phyloP scores from a whole-genome alignment of 2,329 filamentous ascomycete species.

The Exserohilum turcica region DNA sequence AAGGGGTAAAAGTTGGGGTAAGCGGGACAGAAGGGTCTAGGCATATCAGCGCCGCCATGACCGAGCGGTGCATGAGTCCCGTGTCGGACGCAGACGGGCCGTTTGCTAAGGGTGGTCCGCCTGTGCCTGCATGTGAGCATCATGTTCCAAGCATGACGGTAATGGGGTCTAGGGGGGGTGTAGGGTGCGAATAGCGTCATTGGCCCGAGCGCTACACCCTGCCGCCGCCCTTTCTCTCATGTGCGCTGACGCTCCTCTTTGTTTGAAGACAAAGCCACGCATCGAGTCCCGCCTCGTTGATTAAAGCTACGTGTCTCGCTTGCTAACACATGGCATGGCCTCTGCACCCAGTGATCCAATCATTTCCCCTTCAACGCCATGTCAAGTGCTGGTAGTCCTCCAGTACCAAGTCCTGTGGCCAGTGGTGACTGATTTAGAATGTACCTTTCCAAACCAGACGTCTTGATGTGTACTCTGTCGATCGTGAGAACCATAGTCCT shows the following conservation, averaged over 20 bases:
- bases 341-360: background rate
- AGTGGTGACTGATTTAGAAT: background rate
- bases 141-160: conserved; percentile 20
- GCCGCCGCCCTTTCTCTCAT: background rate
- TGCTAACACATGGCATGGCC: background rate
- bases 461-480: too few species aligned
- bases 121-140: conserved; percentile 22
- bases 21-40: background rate
- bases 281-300: background rate
- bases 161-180: conserved; percentile 6
- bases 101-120: conserved; percentile 19
- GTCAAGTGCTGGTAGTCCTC: background rate
- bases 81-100: conserved; percentile 23
- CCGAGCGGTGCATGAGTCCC: conserved; percentile 28
- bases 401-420: background rate
- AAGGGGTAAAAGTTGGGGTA: conserved; percentile 5
- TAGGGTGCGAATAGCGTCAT: conserved; percentile 12
- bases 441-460: background rate
- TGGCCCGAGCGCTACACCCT: conserved; percentile 7
- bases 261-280: background rate
- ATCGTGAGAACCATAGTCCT: too few species aligned
- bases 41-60: conserved; percentile 8
- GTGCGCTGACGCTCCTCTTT: background rate
- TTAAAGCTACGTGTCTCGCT: background rate
- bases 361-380: background rate